phyloP scores from a whole-genome alignment of 257 asterid species.

The Ligustrum vulgare region DNA sequence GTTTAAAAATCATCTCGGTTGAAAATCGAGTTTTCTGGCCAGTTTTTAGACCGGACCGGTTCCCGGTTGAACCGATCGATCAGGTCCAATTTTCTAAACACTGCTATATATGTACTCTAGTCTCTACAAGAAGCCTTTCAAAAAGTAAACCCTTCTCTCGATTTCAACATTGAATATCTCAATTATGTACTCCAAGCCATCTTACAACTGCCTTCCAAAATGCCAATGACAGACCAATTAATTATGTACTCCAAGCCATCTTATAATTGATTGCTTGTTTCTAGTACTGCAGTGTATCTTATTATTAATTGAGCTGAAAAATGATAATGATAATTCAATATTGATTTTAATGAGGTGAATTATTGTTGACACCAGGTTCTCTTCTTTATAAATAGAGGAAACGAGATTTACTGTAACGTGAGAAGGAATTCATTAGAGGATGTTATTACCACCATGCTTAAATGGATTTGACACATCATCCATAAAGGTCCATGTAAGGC shows the following conservation, averaged over 20 bases:
- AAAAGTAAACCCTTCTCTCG: conserved; percentile 63
- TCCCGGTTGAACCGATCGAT: too few species aligned
- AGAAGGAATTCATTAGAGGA: conserved; percentile 78
- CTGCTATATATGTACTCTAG: conserved; percentile 83
- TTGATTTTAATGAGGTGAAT: neutral
- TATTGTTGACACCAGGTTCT: conserved; percentile 45
- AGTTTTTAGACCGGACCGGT: too few species aligned
- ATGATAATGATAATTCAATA: neutral
- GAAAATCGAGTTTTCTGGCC: too few species aligned
- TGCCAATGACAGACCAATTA: conserved; percentile 66
- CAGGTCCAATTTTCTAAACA: too few species aligned
- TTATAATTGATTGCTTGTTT: conserved; percentile 37
- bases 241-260: conserved; percentile 43
- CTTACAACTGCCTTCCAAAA: conserved; percentile 48
- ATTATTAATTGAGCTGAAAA: too few species aligned
- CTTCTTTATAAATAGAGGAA: conserved; percentile 85
- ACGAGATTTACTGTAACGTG: conserved; percentile 58
- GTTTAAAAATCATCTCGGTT: too few species aligned
- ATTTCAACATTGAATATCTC: conserved; percentile 81
- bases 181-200: conserved; percentile 43
- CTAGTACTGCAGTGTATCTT: too few species aligned
- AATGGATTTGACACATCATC: too few species aligned
- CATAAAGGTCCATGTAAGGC: too few species aligned
- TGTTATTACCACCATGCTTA: too few species aligned
- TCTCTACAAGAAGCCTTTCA: conserved; percentile 71